A percentile compares a stretch with the other conserved stretches of the same genome.
These are phyloP conservation scores for Corynascus novoguineensis DNA, from an alignment of 495 filamentous ascomycete species.

Conservation along the genomic window DNA sequence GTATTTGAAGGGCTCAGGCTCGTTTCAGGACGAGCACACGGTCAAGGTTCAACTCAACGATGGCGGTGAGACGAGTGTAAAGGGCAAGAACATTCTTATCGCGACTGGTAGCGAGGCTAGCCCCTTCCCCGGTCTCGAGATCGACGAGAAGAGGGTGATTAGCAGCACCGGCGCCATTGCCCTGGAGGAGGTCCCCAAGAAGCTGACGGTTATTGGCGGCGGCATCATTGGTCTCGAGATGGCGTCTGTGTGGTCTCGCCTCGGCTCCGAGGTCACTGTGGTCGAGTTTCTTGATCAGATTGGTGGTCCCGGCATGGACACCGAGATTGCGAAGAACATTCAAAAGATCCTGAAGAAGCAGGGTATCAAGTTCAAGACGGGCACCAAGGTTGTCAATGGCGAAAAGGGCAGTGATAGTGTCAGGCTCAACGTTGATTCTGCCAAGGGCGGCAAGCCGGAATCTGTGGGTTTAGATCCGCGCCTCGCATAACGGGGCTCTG, in stretches of 20 bases:
- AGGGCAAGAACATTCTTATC: constrained; percentile 95
- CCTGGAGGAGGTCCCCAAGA: constrained; percentile 86
- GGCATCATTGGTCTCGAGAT: constrained; percentile 99
- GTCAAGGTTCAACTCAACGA: constrained; percentile 84
- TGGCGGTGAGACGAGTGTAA: constrained; percentile 76
- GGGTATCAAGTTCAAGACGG: constrained; percentile 96
- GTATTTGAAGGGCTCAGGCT: constrained; percentile 87
- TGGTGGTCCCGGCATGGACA: constrained; percentile 95
- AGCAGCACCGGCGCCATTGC: constrained; percentile 93
- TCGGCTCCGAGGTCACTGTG: constrained; percentile 91
- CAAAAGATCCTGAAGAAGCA: constrained; percentile 95
- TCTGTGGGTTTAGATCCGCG: constrained; percentile 49
- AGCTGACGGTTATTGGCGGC: constrained; percentile 95
- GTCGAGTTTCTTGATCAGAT: constrained; percentile 96
- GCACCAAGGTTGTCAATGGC: constrained; percentile 87
- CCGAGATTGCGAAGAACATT: constrained; percentile 82
- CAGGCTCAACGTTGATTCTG: constrained; percentile 77
- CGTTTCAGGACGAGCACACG: constrained; percentile 85
- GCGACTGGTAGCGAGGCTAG: constrained; percentile 92
- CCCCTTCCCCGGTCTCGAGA: constrained; percentile 90
- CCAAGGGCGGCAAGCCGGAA: constrained; percentile 94
- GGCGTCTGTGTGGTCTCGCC: constrained; percentile 94
- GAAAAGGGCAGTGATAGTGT: constrained; percentile 71
- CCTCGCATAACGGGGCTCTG: background rate
- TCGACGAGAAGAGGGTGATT: constrained; percentile 95